Conservation (phyloP, 208 protist genomes). For the Wallacemonas sp. region DNA sequence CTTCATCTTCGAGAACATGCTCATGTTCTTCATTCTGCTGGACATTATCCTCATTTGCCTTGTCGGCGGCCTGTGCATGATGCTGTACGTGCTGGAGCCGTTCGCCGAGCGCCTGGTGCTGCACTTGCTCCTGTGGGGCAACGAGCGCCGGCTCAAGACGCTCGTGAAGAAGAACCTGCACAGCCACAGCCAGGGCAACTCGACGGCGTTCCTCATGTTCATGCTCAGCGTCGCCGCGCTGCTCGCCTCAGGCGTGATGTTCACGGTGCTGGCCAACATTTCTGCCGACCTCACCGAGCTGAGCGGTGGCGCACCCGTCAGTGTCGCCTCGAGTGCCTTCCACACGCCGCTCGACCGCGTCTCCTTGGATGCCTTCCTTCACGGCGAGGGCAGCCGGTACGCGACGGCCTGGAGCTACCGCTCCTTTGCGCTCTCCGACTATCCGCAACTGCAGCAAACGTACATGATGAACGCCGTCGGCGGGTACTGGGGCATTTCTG, state of each 20-base stretch:
- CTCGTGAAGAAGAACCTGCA: slow-evolving; percentile 93
- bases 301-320: slow-evolving; percentile 57
- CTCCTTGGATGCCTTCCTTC: slow-evolving; percentile 53
- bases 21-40: slow-evolving; percentile 92
- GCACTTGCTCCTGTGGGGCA: slow-evolving; percentile 87
- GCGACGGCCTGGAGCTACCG: slow-evolving; percentile 67
- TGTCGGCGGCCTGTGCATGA: slow-evolving; percentile 91
- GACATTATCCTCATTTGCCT: slow-evolving; percentile 91
- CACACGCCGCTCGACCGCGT: slow-evolving; percentile 42
- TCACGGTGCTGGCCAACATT: slow-evolving; percentile 48
- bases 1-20: slow-evolving; percentile 90
- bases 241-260: slow-evolving; percentile 87
- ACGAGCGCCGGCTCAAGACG: slow-evolving; percentile 57
- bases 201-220: slow-evolving; percentile 96
- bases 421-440: slow-evolving; percentile 52
- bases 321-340: slow-evolving; percentile 40
- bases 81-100: slow-evolving; percentile 79
- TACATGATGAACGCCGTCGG: slow-evolving; percentile 40
- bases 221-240: slow-evolving; percentile 89
- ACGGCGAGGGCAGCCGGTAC: slow-evolving; percentile 21
- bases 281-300: slow-evolving; percentile 49
- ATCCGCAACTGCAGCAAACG: slow-evolving; percentile 65
- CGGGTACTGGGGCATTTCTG: slow-evolving; percentile 23
- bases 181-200: slow-evolving; percentile 85
- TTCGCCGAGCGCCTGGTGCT: slow-evolving; percentile 67